Evolutionary conservation across 208 protist genomes (phyloP).

Genomic region (Zelonia costaricensis): DNA sequence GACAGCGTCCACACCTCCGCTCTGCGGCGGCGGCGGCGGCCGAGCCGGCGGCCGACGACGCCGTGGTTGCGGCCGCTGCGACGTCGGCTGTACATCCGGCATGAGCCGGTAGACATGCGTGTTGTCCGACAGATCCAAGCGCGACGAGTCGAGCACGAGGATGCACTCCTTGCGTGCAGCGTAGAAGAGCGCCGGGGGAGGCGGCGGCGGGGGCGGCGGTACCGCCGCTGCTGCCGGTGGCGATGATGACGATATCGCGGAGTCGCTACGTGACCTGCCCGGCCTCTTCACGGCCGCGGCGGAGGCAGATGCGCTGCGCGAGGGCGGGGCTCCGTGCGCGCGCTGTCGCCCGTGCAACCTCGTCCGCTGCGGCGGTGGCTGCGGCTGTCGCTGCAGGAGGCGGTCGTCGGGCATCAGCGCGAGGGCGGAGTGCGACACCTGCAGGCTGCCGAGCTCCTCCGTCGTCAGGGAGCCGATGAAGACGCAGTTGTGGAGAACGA

Average conservation of each 20-base stretch:
- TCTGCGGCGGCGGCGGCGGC: no score
- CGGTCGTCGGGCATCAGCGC: constrained; percentile 39
- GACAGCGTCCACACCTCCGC: no score
- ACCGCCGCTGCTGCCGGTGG: background rate
- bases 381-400: constrained; percentile 17
- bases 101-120: constrained; percentile 35
- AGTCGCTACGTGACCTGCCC: no score
- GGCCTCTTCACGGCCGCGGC: no score
- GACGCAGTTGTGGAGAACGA: constrained; percentile 57
- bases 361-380: background rate
- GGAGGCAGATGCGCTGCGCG: no score
- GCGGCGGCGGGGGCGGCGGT: constrained; percentile 1
- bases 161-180: constrained; percentile 48
- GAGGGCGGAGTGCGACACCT: constrained; percentile 33
- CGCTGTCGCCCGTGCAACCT: no score
- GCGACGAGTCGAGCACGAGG: constrained; percentile 55
- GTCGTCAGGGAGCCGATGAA: constrained; percentile 52
- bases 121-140: constrained; percentile 45
- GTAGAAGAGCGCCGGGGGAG: constrained; percentile 22
- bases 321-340: background rate
- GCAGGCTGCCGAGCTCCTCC: constrained; percentile 47
- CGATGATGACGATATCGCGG: no score
- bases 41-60: no score
- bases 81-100: constrained; percentile 4
- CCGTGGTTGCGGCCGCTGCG: background rate